phyloP scores from a whole-genome alignment of 345 rosid genomes.

The Fremontodendron californicum region DNA sequence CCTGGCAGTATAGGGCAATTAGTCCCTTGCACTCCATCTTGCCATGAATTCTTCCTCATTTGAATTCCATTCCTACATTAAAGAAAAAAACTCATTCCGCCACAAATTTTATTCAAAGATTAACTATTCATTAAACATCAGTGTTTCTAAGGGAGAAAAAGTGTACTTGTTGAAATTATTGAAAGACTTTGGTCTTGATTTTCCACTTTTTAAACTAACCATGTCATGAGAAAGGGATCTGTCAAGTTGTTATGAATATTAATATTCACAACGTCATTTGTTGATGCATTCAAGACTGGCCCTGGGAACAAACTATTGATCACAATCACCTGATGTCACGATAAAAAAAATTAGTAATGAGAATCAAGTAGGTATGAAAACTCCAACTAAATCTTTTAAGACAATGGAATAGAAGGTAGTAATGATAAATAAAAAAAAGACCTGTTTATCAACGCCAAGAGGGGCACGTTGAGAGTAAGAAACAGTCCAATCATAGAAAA shows the following conservation, averaged over 20 bases:
- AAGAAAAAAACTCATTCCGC: neutral
- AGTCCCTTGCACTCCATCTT: conserved; percentile 40
- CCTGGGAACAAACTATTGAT: conserved; percentile 37
- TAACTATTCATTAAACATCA: neutral
- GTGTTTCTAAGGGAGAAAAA: neutral
- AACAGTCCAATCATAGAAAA: conserved; percentile 43
- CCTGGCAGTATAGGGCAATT: conserved; percentile 33
- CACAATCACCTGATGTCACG: neutral
- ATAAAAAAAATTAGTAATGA: neutral
- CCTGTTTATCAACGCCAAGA: conserved; percentile 48
- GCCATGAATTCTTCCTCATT: conserved; percentile 38
- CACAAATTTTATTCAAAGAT: neutral
- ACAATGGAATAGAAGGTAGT: neutral
- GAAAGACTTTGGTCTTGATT: neutral
- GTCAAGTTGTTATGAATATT: conserved; percentile 25
- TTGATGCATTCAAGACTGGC: conserved; percentile 29
- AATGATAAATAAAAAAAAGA: neutral
- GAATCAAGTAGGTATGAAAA: neutral
- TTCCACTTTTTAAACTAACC: conserved; percentile 13
- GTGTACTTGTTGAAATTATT: neutral
- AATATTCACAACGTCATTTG: conserved; percentile 27
- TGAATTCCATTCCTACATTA: conserved; percentile 35
- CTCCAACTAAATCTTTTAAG: neutral
- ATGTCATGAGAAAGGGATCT: conserved; percentile 35
- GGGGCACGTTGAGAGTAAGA: conserved; percentile 40